These are phyloP conservation scores for Aspergillus tamarii DNA, from an alignment of 2,329 filamentous ascomycete genomes.

Conservation along the genomic window DNA sequence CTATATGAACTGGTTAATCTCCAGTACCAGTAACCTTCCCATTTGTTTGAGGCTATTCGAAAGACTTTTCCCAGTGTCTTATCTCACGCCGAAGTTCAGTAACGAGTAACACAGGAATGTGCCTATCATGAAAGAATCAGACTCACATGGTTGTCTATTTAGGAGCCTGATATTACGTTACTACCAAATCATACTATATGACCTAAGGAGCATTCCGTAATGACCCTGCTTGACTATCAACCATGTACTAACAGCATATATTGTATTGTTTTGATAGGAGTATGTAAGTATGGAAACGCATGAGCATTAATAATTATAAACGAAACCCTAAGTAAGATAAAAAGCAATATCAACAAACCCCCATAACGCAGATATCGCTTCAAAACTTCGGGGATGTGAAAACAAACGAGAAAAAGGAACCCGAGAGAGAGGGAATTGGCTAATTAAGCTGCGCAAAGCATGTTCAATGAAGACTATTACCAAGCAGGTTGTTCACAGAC, in stretches of 20 bases:
- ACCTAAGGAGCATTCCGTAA: too few relatives aligned
- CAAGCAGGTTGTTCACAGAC: not conserved
- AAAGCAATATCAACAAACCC: not conserved
- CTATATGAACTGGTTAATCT: not conserved
- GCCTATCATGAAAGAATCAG: too few relatives aligned
- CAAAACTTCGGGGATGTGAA: not conserved
- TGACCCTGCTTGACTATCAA: not conserved
- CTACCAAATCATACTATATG: not conserved
- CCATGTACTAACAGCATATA: not conserved
- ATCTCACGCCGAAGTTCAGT: not conserved
- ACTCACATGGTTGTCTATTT: not conserved
- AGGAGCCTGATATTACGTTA: not conserved
- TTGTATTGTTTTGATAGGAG: not conserved
- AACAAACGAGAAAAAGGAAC: not conserved
- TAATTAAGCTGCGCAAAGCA: not conserved
- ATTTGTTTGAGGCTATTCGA: not conserved
- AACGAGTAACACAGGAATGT: not conserved
- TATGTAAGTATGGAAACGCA: not conserved
- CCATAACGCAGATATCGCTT: not conserved
- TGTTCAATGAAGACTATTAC: not conserved
- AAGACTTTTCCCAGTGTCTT: not conserved
- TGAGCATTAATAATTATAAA: not conserved
- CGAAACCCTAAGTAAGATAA: not conserved
- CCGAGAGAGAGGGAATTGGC: not conserved
- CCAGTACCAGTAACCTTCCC: not conserved